Evolutionary conservation across 2,329 filamentous ascomycete genomes (phyloP), one percentile per base, ranked within the genome.

Genomic region (Cercospora zeina): DNA sequence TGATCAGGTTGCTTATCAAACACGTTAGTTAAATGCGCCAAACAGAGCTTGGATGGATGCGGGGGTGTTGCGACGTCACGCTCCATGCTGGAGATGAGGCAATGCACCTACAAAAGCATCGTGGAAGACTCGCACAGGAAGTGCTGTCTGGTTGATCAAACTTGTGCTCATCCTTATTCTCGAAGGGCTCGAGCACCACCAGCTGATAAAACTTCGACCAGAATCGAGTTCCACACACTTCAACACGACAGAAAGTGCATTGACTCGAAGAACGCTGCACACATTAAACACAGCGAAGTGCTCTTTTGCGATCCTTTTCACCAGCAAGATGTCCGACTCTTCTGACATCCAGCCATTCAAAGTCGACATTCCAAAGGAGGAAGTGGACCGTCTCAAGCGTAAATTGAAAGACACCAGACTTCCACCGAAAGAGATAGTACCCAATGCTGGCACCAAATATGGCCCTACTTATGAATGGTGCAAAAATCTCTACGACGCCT

Each of bases 321-420:
- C 14, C 33, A 34, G 10, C 8, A 50, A 53, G 30, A 57, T 54
- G 31, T 45, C 55, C 37, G 58, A 65, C 14, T 49, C 51, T 10
- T 39, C 24, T 47, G 54, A 58, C 54, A 71, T 76, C 60, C 72
- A 66, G 5, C 68, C 73, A 0, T 77, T 77, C 66, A 70, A 73
- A 33, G 71, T 75, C 24, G 69, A 62, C 5, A 73, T 78, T 27
- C 69, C 74, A 1, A 59, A 72, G 56, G 69, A 71, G 27, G 76
- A 78, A 59, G 73, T 77, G 14, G 70, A 77, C 37, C 67, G 75
- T 1, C 67, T 77, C 13, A 73, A 75, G 50, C 68, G 72, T 4
- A 78, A 77, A 65, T 68, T 77, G 6, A 67, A 67, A 56, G 74
- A 77, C 56, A 76, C 73, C 13, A 68, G 73, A 10, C 59, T 77